These are phyloP conservation scores for Didymella arachidicola DNA, from an alignment of 2,329 filamentous ascomycete species.

Conservation along the genomic window DNA sequence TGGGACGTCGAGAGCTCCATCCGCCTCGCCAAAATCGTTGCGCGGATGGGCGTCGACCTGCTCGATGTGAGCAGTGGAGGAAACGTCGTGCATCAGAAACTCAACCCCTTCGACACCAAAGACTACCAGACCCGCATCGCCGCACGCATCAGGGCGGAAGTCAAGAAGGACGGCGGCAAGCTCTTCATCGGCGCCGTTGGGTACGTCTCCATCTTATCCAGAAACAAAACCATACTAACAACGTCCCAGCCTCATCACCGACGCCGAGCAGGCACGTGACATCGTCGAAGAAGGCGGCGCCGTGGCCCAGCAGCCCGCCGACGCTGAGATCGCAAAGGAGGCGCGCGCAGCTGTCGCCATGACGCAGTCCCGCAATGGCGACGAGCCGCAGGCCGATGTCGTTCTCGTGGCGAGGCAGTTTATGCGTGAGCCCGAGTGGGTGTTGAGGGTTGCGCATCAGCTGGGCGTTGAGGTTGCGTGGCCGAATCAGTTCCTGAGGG, in stretches of 20 bases:
- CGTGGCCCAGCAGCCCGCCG: conserved; percentile 28
- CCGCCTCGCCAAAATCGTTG: conserved; percentile 52
- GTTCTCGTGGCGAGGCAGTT: conserved; percentile 63
- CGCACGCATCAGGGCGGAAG: conserved; percentile 54
- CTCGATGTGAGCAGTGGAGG: conserved; percentile 57
- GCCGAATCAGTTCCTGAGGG: conserved; percentile 57
- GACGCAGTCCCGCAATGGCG: conserved; percentile 44
- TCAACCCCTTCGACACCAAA: conserved; percentile 49
- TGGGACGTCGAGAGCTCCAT: conserved; percentile 55
- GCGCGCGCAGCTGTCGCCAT: conserved; percentile 45
- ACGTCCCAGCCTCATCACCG: conserved; percentile 56
- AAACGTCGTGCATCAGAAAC: conserved; percentile 51
- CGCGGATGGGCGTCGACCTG: conserved; percentile 54
- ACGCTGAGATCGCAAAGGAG: conserved; percentile 38
- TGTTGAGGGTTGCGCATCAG: conserved; percentile 59
- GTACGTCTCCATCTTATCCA: neutral
- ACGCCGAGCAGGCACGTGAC: conserved; percentile 59
- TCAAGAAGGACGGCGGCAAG: conserved; percentile 45
- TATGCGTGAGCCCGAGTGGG: conserved; percentile 64
- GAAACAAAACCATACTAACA: neutral
- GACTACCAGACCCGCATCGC: conserved; percentile 62
- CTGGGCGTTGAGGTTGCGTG: conserved; percentile 58
- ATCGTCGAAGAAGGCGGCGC: conserved; percentile 51
- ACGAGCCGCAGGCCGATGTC: conserved; percentile 56
- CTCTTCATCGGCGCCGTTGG: conserved; percentile 62